Evolutionary conservation across 148 eudicot genomes (phyloP).

Genomic region (Camellia lanceoleosa): DNA sequence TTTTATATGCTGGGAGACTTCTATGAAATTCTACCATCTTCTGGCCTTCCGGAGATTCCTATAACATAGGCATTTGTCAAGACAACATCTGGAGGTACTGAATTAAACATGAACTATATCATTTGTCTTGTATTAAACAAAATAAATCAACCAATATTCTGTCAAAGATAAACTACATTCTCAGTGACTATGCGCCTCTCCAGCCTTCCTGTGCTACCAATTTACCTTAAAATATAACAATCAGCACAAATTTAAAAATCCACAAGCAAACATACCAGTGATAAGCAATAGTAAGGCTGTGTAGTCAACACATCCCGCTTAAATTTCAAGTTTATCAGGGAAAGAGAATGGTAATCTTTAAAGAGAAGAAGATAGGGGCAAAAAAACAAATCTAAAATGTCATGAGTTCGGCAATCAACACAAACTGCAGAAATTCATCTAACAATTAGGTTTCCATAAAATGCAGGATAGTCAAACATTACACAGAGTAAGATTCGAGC

Average conservation of each 20-base stretch:
- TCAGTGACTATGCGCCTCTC: not conserved
- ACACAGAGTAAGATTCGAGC: too few relatives aligned
- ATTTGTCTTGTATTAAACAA: not conserved
- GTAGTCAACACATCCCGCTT: not conserved
- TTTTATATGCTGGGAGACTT: conserved; percentile 85
- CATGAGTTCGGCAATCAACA: not conserved
- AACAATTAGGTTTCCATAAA: not conserved
- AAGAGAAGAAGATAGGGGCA: not conserved
- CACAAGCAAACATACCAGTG: not conserved
- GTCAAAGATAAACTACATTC: not conserved
- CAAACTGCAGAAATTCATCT: not conserved
- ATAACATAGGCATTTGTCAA: conserved; percentile 19
- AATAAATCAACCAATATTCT: not conserved
- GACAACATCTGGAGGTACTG: conserved; percentile 1
- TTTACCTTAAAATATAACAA: not conserved
- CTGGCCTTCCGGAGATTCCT: conserved; percentile 92
- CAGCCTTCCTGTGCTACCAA: not conserved
- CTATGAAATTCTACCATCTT: conserved; percentile 83
- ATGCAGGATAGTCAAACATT: not conserved
- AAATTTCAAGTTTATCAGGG: not conserved
- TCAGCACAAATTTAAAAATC: not conserved
- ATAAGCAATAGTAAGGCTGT: not conserved
- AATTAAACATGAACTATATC: not conserved
- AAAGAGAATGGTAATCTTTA: not conserved
- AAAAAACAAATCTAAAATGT: not conserved